Percentiles rank a stretch among this genome's conserved stretches.
These are phyloP conservation scores for Byssochlamys sp. DNA, from an alignment of 2,329 filamentous ascomycete species.

Conservation along the genomic window DNA sequence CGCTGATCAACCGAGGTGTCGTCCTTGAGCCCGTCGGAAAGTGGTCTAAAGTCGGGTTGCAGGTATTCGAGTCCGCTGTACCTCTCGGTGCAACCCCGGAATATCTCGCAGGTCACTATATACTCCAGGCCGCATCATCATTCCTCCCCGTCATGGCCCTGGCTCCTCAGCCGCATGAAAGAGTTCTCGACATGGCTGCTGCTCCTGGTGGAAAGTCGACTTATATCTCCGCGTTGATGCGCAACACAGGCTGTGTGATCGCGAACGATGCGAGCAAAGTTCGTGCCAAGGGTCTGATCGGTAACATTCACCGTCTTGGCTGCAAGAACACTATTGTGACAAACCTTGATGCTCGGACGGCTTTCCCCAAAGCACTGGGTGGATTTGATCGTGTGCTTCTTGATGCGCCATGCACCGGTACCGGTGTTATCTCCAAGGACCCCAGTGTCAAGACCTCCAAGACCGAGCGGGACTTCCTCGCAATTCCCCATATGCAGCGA, in stretches of 20 bases:
- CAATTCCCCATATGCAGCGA: conserved; percentile 87
- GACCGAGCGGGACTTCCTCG: conserved; percentile 86
- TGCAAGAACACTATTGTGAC: conserved; percentile 90
- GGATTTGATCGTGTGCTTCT: conserved; percentile 91
- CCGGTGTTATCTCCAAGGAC: conserved; percentile 95
- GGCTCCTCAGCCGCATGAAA: conserved; percentile 83
- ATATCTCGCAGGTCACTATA: conserved; percentile 95
- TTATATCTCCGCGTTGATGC: conserved; percentile 92
- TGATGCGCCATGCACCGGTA: conserved; percentile 91
- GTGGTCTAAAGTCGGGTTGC: conserved; percentile 95
- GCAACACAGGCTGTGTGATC: conserved; percentile 89
- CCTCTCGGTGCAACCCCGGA: conserved; percentile 91
- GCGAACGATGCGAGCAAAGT: conserved; percentile 93
- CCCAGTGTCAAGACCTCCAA: conserved; percentile 97
- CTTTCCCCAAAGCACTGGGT: conserved; percentile 88
- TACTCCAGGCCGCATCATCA: conserved; percentile 89
- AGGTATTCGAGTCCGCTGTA: conserved; percentile 83
- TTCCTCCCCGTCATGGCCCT: conserved; percentile 97
- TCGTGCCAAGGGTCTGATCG: conserved; percentile 91
- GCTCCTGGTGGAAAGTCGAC: conserved; percentile 95
- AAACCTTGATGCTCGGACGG: conserved; percentile 77
- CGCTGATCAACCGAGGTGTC: conserved; percentile 90
- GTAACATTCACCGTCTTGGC: conserved; percentile 91
- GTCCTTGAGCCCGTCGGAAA: conserved; percentile 94
- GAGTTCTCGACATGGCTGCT: conserved; percentile 87